Conservation (phyloP, 441 rosid genomes). For the Populus hybrid region DNA sequence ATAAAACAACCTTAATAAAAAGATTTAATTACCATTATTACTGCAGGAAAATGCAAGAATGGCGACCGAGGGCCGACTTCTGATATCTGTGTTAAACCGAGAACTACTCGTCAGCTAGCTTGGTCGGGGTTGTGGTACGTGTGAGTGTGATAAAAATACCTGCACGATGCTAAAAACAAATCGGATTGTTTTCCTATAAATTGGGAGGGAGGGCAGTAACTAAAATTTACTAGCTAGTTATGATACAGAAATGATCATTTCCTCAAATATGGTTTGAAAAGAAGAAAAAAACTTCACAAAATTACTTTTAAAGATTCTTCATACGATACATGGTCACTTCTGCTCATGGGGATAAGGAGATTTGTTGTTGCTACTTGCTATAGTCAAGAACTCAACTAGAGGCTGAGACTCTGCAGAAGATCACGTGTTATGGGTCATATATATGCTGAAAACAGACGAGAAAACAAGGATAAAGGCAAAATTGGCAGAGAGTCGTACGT, state of each 20-base stretch:
- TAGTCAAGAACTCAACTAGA: neutral
- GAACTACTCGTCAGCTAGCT: neutral
- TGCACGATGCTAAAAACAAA: neutral
- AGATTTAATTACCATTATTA: neutral
- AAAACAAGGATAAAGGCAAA: neutral
- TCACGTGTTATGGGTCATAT: conserved; percentile 16
- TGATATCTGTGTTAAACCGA: neutral
- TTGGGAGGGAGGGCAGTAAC: neutral
- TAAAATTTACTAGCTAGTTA: too few species aligned
- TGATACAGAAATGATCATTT: too few species aligned
- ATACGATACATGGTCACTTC: neutral
- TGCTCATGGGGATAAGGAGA: neutral
- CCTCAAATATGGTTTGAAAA: neutral
- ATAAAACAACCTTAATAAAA: neutral
- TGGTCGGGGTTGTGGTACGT: neutral
- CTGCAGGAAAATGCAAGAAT: neutral
- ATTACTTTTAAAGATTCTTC: neutral
- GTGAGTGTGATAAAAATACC: neutral
- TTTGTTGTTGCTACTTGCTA: neutral
- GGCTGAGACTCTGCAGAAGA: conserved; percentile 8
- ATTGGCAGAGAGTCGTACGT: neutral
- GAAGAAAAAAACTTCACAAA: neutral
- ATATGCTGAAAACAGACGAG: conserved; percentile 6
- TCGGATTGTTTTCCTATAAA: neutral
- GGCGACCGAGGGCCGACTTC: neutral